These are phyloP conservation scores for Citrus glauca DNA, from an alignment of 345 rosid genomes.

Conservation along the genomic window DNA sequence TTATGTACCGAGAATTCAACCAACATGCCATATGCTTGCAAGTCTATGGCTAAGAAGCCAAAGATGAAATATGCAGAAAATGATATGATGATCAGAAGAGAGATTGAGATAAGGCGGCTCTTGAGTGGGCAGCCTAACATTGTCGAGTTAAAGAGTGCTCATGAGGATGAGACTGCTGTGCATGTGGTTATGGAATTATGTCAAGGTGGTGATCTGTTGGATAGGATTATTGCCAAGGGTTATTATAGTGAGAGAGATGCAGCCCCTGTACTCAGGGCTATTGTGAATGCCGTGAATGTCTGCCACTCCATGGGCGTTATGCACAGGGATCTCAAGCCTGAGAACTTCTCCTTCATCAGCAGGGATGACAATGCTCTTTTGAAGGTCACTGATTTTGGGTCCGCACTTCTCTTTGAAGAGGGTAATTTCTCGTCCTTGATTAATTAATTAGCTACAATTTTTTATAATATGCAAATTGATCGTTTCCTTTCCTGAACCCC, in stretches of 20 bases:
- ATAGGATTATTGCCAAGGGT: constrained; percentile 70
- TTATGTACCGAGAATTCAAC: constrained; percentile 74
- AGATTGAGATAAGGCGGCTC: constrained; percentile 89
- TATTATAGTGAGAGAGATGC: constrained; percentile 80
- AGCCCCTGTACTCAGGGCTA: constrained; percentile 53
- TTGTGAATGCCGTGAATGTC: constrained; percentile 69
- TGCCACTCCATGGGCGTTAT: constrained; percentile 72
- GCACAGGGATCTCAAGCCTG: constrained; percentile 57
- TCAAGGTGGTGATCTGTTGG: constrained; percentile 87
- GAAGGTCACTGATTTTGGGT: constrained; percentile 86
- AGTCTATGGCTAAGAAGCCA: constrained; percentile 63
- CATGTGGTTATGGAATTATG: constrained; percentile 90
- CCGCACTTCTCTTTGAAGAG: constrained; percentile 56
- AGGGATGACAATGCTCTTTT: constrained; percentile 54
- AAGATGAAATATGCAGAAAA: constrained; percentile 37
- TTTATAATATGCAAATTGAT: background rate
- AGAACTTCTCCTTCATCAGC: constrained; percentile 74
- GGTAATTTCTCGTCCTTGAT: constrained; percentile 20
- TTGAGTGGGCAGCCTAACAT: constrained; percentile 85
- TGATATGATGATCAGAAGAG: constrained; percentile 68
- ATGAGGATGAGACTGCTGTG: constrained; percentile 73
- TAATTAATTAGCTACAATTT: background rate
- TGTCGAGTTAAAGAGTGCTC: constrained; percentile 80
- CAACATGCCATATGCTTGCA: constrained; percentile 67
- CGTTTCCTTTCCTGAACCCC: no score